A percentile compares a stretch with the other conserved stretches of the same genome.
phyloP scores from a whole-genome alignment of 257 asterid genomes.

The Leptodermis oblonga region DNA sequence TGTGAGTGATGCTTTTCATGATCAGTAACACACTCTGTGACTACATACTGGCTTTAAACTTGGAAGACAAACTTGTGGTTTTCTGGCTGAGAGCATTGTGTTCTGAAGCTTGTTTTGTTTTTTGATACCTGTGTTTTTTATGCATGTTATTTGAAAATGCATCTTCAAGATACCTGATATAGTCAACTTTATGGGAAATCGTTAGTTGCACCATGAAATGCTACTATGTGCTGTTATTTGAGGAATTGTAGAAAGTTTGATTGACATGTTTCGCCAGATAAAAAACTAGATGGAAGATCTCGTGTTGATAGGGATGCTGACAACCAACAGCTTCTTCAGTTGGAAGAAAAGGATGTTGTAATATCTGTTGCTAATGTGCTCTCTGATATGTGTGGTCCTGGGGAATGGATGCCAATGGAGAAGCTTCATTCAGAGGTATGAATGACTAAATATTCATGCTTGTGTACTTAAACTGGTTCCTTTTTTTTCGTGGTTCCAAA shows the following conservation, averaged over 20 bases:
- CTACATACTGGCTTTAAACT: not conserved
- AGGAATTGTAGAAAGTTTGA: not conserved
- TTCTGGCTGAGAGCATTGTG: not conserved
- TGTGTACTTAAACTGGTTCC: not conserved
- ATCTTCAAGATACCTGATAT: not conserved
- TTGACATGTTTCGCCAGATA: conserved; percentile 47
- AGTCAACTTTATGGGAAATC: not conserved
- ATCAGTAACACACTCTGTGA: not conserved
- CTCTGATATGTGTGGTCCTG: conserved; percentile 94
- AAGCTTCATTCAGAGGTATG: conserved; percentile 80
- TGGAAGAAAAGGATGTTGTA: conserved; percentile 89
- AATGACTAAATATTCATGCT: not conserved
- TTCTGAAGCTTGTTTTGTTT: not conserved
- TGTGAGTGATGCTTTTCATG: not conserved
- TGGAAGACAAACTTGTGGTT: not conserved
- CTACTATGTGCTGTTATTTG: not conserved
- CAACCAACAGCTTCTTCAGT: conserved; percentile 72
- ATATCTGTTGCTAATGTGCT: conserved; percentile 86
- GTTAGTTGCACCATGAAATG: not conserved
- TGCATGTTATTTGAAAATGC: not conserved
- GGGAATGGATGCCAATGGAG: conserved; percentile 98
- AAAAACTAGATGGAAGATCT: conserved; percentile 66
- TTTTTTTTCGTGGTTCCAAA: not conserved
- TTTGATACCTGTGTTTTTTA: not conserved
- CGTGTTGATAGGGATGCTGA: conserved; percentile 77